Evolutionary conservation across 2,329 filamentous ascomycete genomes (phyloP), one percentile per base, ranked within the genome.

Genomic region (Fusarium dlaminii): DNA sequence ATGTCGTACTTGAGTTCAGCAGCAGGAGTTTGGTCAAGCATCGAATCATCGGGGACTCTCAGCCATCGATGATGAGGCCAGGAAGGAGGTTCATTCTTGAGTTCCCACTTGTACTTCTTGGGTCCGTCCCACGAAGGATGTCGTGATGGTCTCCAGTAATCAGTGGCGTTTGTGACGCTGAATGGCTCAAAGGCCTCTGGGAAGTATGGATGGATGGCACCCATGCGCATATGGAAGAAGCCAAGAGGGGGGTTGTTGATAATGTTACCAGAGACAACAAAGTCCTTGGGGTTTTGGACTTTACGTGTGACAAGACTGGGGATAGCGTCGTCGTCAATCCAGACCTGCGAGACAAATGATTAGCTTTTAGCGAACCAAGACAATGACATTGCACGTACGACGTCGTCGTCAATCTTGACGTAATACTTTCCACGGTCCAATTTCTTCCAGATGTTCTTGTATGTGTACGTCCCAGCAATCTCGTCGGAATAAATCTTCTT

Each of bases 161-260:
- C 69, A 9, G 54, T 54, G 3, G 27, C 42, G 22, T 68, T 66
- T 18, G 55, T 57, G 30, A 63, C 37, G 5, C 64, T 60, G 12
- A 27, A 22, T 1, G 73, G 54, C 14, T 63, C 17, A 18, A 61
- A 40, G 4, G 39, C 36, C 30, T 75, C 73, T 4, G 73, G 69
- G 3, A 75, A 62, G 39, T 74, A 75, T 22, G 73, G 73, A 18
- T 75, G 73, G 0, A 75, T 57, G 13, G 73, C 73, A 12, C 73
- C 73, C 66, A 75, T 71, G 24, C 61, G 73, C 42, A 63, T 71
- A 20, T 75, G 73, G 22, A 75, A 66, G 55, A 75, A 75, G 4
- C 73, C 73, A 1, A 75, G 56, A 6, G 73, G 73, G 36, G 73
- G 73, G 11, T 75, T 75, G 11, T 75, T 75, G 49, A 75, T 75